Evolutionary conservation across 164 flowering plant species (phyloP).

Genomic region (Warburgia ugandensis): DNA sequence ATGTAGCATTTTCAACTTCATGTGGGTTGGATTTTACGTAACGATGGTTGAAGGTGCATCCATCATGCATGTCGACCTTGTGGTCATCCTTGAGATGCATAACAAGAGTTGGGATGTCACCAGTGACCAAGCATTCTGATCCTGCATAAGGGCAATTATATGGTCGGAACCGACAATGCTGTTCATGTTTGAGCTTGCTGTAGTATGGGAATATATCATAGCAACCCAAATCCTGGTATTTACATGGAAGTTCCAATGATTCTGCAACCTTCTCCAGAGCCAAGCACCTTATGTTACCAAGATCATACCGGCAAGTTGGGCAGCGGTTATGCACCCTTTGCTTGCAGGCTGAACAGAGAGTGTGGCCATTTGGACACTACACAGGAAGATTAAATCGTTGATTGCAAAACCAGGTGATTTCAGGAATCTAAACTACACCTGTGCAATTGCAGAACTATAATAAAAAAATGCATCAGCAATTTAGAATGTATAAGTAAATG

Average conservation of each 20-base stretch:
- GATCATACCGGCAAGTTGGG: slow-evolving; percentile 45
- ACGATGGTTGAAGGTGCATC: slow-evolving; percentile 51
- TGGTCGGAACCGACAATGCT: slow-evolving; percentile 38
- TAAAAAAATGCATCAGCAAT: too few species aligned
- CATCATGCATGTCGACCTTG: slow-evolving; percentile 53
- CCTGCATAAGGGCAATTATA: slow-evolving; percentile 57
- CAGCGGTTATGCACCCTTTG: slow-evolving; percentile 40
- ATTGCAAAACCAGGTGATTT: neutral
- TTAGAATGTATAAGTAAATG: too few species aligned
- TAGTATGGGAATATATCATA: slow-evolving; percentile 45
- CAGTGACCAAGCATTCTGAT: slow-evolving; percentile 42
- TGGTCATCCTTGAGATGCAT: slow-evolving; percentile 48
- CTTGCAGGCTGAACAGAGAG: slow-evolving; percentile 44
- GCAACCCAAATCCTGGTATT: slow-evolving; percentile 36
- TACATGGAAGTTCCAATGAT: slow-evolving; percentile 45
- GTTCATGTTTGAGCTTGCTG: slow-evolving; percentile 45
- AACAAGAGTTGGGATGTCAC: slow-evolving; percentile 40
- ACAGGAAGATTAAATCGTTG: neutral
- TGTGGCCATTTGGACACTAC: slow-evolving; percentile 58
- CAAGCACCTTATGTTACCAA: slow-evolving; percentile 52
- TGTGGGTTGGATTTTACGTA: slow-evolving; percentile 51
- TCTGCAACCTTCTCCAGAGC: slow-evolving; percentile 57
- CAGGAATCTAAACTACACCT: too few species aligned
- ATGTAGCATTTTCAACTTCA: slow-evolving; percentile 55
- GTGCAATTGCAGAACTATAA: too few species aligned